A percentile compares a stretch with the other conserved stretches of the same genome.
phyloP scores from a whole-genome alignment of 106 monocot species.

The Ottelia alismoides region DNA sequence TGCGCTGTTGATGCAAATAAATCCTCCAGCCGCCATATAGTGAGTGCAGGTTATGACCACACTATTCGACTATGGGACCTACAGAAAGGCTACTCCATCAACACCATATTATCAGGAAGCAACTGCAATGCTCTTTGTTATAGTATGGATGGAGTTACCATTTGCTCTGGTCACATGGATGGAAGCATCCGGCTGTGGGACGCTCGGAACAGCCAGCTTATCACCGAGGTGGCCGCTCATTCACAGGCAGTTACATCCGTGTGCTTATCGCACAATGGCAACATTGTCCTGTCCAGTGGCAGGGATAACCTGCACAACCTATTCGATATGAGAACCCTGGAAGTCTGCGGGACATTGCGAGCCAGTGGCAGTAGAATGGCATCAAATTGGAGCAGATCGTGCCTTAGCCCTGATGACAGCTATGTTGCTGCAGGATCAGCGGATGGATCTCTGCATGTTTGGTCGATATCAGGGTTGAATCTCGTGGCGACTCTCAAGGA shows the following conservation, averaged over 20 bases:
- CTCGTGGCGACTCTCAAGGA: constrained; percentile 42
- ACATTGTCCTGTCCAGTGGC: no score
- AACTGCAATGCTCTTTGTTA: constrained; percentile 60
- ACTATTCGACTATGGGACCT: constrained; percentile 81
- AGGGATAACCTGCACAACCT: constrained; percentile 81
- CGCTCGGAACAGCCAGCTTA: constrained; percentile 30
- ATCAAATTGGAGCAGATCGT: constrained; percentile 67
- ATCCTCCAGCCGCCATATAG: constrained; percentile 23
- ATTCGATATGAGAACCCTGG: constrained; percentile 60
- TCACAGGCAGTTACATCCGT: constrained; percentile 60
- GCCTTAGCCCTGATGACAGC: constrained; percentile 62
- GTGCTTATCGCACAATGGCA: constrained; percentile 41
- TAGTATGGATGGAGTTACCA: constrained; percentile 34
- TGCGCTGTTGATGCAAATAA: no score
- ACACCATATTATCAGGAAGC: no score
- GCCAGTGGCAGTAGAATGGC: constrained; percentile 36
- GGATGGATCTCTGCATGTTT: constrained; percentile 54
- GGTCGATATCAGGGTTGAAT: constrained; percentile 42
- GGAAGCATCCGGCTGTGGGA: constrained; percentile 83
- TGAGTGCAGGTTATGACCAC: constrained; percentile 59
- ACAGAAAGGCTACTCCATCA: constrained; percentile 45
- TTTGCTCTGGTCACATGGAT: constrained; percentile 79
- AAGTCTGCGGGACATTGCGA: constrained; percentile 51
- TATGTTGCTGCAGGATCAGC: constrained; percentile 51
- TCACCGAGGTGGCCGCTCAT: constrained; percentile 62